A percentile compares a stretch with the other conserved stretches of the same genome.
Conservation (phyloP, 2,329 filamentous ascomycete species). For the Penicillium sclerotiorum region DNA sequence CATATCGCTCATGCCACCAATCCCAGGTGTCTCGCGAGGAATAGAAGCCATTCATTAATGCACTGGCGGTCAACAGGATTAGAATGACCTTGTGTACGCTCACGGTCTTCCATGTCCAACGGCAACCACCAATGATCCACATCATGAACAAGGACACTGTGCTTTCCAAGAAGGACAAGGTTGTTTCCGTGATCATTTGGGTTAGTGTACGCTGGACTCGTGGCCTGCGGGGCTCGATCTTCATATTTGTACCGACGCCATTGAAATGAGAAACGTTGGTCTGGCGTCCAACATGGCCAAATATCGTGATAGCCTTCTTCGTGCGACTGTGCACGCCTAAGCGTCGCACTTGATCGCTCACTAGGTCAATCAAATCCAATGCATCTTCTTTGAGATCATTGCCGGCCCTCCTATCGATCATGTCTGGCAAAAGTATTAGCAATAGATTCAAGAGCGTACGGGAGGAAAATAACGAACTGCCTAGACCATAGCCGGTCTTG, state of each 20-base stretch:
- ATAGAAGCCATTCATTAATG: constrained; percentile 72
- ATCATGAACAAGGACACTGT: constrained; percentile 75
- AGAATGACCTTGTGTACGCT: constrained; percentile 77
- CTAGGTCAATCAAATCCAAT: constrained; percentile 53
- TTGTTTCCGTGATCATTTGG: constrained; percentile 71
- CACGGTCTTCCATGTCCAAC: constrained; percentile 67
- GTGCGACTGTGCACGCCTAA: constrained; percentile 51
- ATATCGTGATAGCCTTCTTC: constrained; percentile 52
- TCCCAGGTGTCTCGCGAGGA: constrained; percentile 71
- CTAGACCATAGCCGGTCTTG: constrained; percentile 59
- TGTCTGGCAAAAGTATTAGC: constrained; percentile 30
- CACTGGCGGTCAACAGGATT: constrained; percentile 67
- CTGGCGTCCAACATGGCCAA: constrained; percentile 51
- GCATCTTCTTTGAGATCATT: constrained; percentile 63
- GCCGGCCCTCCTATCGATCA: constrained; percentile 68
- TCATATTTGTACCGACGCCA: constrained; percentile 34
- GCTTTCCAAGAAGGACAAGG: constrained; percentile 73
- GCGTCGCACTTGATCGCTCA: constrained; percentile 51
- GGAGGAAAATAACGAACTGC: constrained; percentile 35
- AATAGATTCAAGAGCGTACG: constrained; percentile 8
- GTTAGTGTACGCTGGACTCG: constrained; percentile 64
- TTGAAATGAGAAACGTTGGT: constrained; percentile 44
- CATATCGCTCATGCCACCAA: constrained; percentile 86
- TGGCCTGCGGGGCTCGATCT: constrained; percentile 53
- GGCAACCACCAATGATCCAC: constrained; percentile 69